Percentiles rank a stretch among this genome's conserved stretches.
phyloP scores from a whole-genome alignment of 148 eudicot genomes.

The Selenicereus undatus region DNA sequence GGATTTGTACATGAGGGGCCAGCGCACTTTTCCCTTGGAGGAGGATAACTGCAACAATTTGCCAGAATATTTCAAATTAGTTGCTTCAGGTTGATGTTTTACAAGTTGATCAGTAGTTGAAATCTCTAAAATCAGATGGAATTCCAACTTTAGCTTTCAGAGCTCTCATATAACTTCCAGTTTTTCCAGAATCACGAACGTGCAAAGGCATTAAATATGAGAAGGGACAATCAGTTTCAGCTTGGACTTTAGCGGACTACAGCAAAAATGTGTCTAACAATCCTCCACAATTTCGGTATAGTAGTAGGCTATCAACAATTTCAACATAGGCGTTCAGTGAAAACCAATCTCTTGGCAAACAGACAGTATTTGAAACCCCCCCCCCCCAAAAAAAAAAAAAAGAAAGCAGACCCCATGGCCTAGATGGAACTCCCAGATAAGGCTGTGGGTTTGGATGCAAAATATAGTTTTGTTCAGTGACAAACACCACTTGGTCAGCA shows the following conservation, averaged over 20 bases:
- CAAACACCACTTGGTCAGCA: background rate
- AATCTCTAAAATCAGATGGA: background rate
- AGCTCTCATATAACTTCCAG: background rate
- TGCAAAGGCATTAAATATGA: background rate
- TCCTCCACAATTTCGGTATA: too few relatives aligned
- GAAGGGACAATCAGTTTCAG: background rate
- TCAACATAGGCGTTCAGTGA: too few relatives aligned
- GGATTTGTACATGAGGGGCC: conserved; percentile 71
- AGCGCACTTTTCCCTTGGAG: conserved; percentile 80
- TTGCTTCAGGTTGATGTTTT: background rate
- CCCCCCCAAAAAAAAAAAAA: too few relatives aligned
- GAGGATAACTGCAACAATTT: conserved; percentile 65
- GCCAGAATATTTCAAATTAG: background rate
- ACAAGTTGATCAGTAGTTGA: background rate
- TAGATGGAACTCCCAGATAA: too few relatives aligned
- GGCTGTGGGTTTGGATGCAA: too few relatives aligned
- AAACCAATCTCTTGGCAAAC: too few relatives aligned
- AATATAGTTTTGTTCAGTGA: too few relatives aligned
- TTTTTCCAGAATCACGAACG: background rate
- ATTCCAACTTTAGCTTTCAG: background rate
- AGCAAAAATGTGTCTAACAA: too few relatives aligned
- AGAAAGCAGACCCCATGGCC: too few relatives aligned
- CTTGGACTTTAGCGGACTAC: background rate
- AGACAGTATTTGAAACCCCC: too few relatives aligned
- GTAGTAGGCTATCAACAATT: background rate